These are phyloP conservation scores for Cercospora janseana DNA, from an alignment of 2,329 filamentous ascomycete species.

Conservation along the genomic window DNA sequence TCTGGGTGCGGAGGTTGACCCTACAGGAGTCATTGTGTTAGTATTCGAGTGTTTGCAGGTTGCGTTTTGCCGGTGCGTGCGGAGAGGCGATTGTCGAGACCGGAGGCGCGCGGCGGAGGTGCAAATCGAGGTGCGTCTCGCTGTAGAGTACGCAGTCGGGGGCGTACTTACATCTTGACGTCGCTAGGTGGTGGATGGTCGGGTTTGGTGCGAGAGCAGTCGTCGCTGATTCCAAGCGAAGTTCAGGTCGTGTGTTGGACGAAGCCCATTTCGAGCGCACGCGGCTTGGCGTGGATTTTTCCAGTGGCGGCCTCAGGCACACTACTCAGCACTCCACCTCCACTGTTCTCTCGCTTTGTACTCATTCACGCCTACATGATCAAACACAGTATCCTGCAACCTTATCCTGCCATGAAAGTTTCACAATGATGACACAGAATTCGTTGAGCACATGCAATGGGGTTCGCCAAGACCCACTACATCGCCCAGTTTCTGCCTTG, in stretches of 20 bases:
- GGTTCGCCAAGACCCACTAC: too few species aligned
- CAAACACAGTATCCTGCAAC: too few species aligned
- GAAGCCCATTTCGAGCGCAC: conserved; percentile 7
- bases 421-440: too few species aligned
- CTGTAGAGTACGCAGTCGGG: conserved; percentile 2
- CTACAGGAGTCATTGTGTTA: conserved; percentile 53
- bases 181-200: conserved; percentile 30
- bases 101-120: conserved; percentile 10
- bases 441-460: too few species aligned
- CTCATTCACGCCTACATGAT: too few species aligned
- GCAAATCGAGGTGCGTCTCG: conserved; percentile 10
- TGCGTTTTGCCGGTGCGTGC: conserved; percentile 10
- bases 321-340: not conserved
- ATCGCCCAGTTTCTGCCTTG: too few species aligned
- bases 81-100: conserved; percentile 10
- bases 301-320: conserved; percentile 1
- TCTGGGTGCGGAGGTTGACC: conserved; percentile 99
- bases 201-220: conserved; percentile 17
- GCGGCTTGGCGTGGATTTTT: conserved; percentile 8
- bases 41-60: conserved; percentile 18
- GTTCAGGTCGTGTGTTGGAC: conserved; percentile 7
- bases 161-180: conserved; percentile 33
- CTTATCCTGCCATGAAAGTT: too few species aligned
- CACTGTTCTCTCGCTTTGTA: not conserved
- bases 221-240: conserved; percentile 12